These are phyloP conservation scores for Heliamphora pulchella DNA, from an alignment of 179 eudicot species.

Conservation along the genomic window DNA sequence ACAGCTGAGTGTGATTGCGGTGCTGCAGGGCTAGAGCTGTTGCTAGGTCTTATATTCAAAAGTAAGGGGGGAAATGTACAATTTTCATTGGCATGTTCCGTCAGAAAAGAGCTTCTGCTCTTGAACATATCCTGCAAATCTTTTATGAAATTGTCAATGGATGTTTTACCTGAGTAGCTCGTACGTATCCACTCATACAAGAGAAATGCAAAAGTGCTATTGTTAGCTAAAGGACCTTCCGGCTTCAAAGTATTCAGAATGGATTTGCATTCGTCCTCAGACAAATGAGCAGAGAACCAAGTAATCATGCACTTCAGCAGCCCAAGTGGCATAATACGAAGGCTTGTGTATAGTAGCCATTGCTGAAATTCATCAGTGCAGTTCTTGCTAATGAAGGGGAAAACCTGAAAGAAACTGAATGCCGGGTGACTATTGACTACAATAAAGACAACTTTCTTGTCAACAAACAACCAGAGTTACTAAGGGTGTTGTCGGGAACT, in stretches of 20 bases:
- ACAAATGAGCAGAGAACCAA: slow-evolving; percentile 75
- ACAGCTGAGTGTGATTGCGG: slow-evolving; percentile 19
- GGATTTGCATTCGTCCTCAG: slow-evolving; percentile 51
- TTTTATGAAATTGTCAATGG: slow-evolving; percentile 37
- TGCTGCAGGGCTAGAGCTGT: slow-evolving; percentile 18
- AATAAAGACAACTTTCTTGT: not conserved
- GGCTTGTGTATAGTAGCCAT: slow-evolving; percentile 46
- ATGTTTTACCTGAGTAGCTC: slow-evolving; percentile 73
- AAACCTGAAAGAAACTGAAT: slow-evolving; percentile 46
- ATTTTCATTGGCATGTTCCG: slow-evolving; percentile 31
- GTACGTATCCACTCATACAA: slow-evolving; percentile 65
- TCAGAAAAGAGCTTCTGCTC: slow-evolving; percentile 42
- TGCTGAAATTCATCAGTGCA: slow-evolving; percentile 53
- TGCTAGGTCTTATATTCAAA: slow-evolving; percentile 14
- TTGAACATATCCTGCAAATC: slow-evolving; percentile 59
- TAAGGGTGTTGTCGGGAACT: not conserved
- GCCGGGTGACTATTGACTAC: not conserved
- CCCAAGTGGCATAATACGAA: slow-evolving; percentile 76
- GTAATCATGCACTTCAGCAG: slow-evolving; percentile 61
- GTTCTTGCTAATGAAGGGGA: slow-evolving; percentile 48
- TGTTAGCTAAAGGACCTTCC: slow-evolving; percentile 32
- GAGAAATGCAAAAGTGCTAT: slow-evolving; percentile 44
- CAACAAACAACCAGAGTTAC: not conserved
- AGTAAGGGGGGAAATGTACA: slow-evolving; percentile 12
- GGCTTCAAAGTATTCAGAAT: slow-evolving; percentile 43